Evolutionary conservation across 768 basidiomycete species (phyloP).

Genomic region (Kwoniella dendrophila): DNA sequence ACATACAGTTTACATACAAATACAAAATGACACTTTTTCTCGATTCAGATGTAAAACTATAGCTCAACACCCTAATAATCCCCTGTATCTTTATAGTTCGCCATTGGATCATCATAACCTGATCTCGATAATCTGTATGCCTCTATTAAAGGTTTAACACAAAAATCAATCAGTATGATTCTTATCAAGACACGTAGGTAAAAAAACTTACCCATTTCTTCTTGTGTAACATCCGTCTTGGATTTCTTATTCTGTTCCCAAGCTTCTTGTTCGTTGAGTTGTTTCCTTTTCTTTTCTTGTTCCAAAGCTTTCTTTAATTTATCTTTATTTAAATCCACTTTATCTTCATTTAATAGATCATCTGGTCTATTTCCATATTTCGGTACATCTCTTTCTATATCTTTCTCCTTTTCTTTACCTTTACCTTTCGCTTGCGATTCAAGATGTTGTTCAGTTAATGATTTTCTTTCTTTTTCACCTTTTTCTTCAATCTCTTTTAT

Average conservation of each 20-base stretch:
- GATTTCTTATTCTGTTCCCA: slow-evolving; percentile 63
- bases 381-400: slow-evolving; percentile 13
- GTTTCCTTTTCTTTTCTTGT: slow-evolving; percentile 80
- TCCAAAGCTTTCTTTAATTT: slow-evolving; percentile 69
- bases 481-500: slow-evolving; percentile 34
- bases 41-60: not conserved
- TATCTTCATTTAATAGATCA: slow-evolving; percentile 63
- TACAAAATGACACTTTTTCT: no score
- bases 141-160: slow-evolving; percentile 60
- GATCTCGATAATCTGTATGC: slow-evolving; percentile 80
- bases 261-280: slow-evolving; percentile 59
- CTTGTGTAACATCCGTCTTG: slow-evolving; percentile 79
- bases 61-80: slow-evolving; percentile 18
- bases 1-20: not conserved
- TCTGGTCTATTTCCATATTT: slow-evolving; percentile 76
- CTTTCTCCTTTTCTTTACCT: slow-evolving; percentile 23
- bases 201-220: slow-evolving; percentile 57
- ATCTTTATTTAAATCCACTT: slow-evolving; percentile 72
- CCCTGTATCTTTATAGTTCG: slow-evolving; percentile 72
- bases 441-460: slow-evolving; percentile 47
- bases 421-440: slow-evolving; percentile 20
- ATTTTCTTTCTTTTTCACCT: slow-evolving; percentile 39
- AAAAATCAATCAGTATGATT: slow-evolving; percentile 11
- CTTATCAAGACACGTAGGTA: not conserved
- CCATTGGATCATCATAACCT: slow-evolving; percentile 85